Evolutionary conservation across 2,329 filamentous ascomycete genomes (phyloP).

Genomic region (Ustulina deusta): DNA sequence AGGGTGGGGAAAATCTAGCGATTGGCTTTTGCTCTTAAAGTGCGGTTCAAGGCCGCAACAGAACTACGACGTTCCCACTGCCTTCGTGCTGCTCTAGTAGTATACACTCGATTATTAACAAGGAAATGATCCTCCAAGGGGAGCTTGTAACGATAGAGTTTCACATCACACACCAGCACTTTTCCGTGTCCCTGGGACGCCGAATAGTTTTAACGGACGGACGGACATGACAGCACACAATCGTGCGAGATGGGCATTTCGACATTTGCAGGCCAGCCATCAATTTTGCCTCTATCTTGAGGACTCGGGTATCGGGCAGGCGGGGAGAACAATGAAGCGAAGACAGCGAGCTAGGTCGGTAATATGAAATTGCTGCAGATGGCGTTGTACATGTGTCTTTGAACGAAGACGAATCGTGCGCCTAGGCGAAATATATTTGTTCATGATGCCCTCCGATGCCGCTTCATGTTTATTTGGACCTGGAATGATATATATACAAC

Average conservation of each 20-base stretch:
- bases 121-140: not conserved
- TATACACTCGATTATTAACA: not conserved
- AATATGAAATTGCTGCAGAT: not conserved
- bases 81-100: not conserved
- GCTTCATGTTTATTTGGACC: not conserved
- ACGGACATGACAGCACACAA: not conserved
- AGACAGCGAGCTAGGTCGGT: not conserved
- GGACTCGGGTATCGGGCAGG: not conserved
- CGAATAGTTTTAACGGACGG: not conserved
- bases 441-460: not conserved
- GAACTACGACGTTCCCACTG: not conserved
- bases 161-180: not conserved
- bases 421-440: not conserved
- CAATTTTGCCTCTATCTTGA: not conserved
- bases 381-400: not conserved
- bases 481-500: slow-evolving; percentile 11
- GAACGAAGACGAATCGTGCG: not conserved
- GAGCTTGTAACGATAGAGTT: slow-evolving; percentile 3
- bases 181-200: not conserved
- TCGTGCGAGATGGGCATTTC: not conserved
- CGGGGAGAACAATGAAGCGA: too few relatives aligned
- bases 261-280: not conserved
- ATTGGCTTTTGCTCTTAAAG: slow-evolving; percentile 1
- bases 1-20: slow-evolving; percentile 4
- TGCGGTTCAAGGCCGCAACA: not conserved